A percentile compares a stretch with the other conserved stretches of the same genome.
These are phyloP conservation scores for Penicillium griseofulvum DNA, from an alignment of 2,329 filamentous ascomycete species.

Conservation along the genomic window DNA sequence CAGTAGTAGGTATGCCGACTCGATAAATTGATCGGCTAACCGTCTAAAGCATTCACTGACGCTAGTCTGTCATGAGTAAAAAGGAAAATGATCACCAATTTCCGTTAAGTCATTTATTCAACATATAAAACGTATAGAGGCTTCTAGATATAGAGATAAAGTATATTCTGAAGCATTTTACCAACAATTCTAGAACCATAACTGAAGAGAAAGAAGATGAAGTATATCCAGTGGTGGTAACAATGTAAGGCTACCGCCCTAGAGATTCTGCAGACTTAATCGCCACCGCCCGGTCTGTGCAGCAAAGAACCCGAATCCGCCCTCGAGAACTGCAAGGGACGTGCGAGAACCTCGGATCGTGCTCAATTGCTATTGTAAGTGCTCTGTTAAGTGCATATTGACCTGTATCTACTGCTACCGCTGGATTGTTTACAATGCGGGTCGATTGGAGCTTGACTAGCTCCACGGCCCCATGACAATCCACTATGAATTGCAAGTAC, in stretches of 20 bases:
- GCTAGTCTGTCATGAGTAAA: too few species aligned
- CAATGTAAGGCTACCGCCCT: neutral
- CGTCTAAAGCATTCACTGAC: too few species aligned
- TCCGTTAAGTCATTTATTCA: neutral
- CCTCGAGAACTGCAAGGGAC: constrained; percentile 19
- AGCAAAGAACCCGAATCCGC: constrained; percentile 19
- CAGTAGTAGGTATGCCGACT: too few species aligned
- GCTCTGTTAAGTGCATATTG: neutral
- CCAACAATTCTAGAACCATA: neutral
- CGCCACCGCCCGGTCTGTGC: constrained; percentile 15
- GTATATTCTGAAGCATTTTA: neutral
- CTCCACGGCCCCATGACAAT: neutral
- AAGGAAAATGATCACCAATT: too few species aligned
- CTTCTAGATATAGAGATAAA: neutral
- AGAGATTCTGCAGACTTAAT: neutral
- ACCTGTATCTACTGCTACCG: neutral
- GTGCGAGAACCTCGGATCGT: constrained; percentile 21
- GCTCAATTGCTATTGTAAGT: constrained; percentile 22
- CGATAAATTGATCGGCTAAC: too few species aligned
- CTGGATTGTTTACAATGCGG: neutral
- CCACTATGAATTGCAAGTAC: constrained; percentile 5
- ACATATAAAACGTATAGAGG: neutral
- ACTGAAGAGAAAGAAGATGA: neutral
- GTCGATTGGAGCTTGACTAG: neutral
- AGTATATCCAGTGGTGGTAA: neutral